These are phyloP conservation scores for Ceratobasidium sp. DNA, from an alignment of 1,284 basidiomycete species.

Conservation along the genomic window DNA sequence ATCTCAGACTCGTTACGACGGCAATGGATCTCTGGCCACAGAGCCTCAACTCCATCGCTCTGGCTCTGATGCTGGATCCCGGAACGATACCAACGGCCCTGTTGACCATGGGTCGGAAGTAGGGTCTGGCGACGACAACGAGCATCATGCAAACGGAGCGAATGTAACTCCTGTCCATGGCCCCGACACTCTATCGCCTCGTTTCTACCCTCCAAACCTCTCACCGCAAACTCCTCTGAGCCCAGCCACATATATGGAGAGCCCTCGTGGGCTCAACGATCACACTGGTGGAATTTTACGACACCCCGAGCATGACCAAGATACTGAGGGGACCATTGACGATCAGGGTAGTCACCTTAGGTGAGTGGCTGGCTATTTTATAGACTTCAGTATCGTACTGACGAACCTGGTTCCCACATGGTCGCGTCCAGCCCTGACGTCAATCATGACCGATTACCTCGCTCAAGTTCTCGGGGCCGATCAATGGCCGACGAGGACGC, in stretches of 20 bases:
- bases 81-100: background rate
- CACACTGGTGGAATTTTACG: background rate
- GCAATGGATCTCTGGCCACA: constrained; percentile 1
- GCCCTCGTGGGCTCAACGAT: constrained; percentile 5
- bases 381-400: background rate
- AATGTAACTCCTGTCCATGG: constrained; percentile 3
- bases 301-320: constrained; percentile 1
- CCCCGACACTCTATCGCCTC: constrained; percentile 5
- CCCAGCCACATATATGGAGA: constrained; percentile 3
- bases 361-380: background rate
- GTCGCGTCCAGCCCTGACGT: background rate
- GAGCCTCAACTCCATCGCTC: too few relatives aligned
- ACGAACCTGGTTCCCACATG: background rate
- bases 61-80: too few relatives aligned
- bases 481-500: constrained; percentile 9
- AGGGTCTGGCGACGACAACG: background rate
- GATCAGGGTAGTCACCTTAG: background rate
- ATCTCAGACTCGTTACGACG: constrained; percentile 22
- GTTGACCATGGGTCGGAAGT: background rate
- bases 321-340: background rate
- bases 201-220: background rate
- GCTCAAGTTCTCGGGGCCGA: background rate
- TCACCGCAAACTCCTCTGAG: background rate
- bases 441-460: constrained; percentile 1
- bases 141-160: constrained; percentile 8